A percentile compares a stretch with the other conserved stretches of the same genome.
These are phyloP conservation scores for Trichoderma atrobrunneum DNA, from an alignment of 2,329 filamentous ascomycete species.

Conservation along the genomic window DNA sequence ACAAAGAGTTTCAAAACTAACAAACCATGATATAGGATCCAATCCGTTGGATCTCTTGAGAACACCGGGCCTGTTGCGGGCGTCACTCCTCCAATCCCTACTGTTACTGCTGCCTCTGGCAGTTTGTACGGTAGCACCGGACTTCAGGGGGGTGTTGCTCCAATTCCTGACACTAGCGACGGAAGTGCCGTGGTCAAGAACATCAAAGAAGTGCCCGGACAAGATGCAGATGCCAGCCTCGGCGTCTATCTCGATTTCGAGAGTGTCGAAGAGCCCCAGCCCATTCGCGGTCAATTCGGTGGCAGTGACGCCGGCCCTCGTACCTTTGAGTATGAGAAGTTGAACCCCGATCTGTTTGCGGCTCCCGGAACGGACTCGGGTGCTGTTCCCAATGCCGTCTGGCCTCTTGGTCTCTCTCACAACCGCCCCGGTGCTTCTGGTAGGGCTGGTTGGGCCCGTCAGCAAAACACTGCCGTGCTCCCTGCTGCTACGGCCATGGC, in stretches of 20 bases:
- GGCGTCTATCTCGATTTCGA: conserved; percentile 55
- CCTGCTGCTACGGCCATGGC: conserved; percentile 52
- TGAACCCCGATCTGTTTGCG: conserved; percentile 54
- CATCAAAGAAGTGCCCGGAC: conserved; percentile 45
- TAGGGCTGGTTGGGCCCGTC: conserved; percentile 51
- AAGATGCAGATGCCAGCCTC: conserved; percentile 48
- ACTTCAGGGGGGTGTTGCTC: conserved; percentile 41
- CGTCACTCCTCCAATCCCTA: conserved; percentile 38
- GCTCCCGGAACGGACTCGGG: conserved; percentile 54
- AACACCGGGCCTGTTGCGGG: conserved; percentile 43
- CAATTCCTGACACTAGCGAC: conserved; percentile 36
- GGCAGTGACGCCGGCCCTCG: conserved; percentile 52
- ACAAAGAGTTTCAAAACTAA: not conserved
- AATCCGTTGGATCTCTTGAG: conserved; percentile 36
- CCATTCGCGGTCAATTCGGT: conserved; percentile 51
- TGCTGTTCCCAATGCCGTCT: conserved; percentile 46
- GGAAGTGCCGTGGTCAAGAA: conserved; percentile 40
- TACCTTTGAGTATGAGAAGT: conserved; percentile 48
- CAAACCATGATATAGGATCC: conserved; percentile 29
- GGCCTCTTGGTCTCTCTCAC: conserved; percentile 53
- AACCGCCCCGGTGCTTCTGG: conserved; percentile 45
- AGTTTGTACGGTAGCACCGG: conserved; percentile 39
- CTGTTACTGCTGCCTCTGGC: conserved; percentile 37
- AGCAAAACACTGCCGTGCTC: conserved; percentile 52
- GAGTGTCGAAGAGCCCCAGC: conserved; percentile 50